These are phyloP conservation scores for Sungouiozyma intestinalis DNA, from an alignment of 805 yeast species.

Conservation along the genomic window DNA sequence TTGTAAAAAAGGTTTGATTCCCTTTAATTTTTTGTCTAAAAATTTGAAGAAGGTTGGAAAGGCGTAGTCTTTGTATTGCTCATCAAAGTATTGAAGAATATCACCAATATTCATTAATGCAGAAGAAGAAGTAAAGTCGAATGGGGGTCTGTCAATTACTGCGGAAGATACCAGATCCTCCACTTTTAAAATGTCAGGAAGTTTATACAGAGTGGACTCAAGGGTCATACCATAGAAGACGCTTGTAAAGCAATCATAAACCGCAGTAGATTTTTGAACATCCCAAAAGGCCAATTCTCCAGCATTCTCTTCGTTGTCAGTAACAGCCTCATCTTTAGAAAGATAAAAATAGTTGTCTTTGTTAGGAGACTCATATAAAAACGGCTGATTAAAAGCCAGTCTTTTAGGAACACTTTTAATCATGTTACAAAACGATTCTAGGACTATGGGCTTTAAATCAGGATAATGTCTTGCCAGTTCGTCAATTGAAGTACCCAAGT, in stretches of 20 bases:
- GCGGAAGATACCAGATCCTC: conserved; percentile 40
- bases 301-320: conserved; percentile 33
- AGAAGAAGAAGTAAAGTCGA: conserved; percentile 47
- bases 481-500: conserved; percentile 61
- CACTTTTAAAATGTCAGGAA: conserved; percentile 30
- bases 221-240: conserved; percentile 42
- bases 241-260: conserved; percentile 41
- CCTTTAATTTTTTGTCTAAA: conserved; percentile 25
- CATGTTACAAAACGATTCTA: conserved; percentile 37
- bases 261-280: conserved; percentile 33
- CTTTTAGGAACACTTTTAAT: conserved; percentile 38
- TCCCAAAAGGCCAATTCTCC: conserved; percentile 45
- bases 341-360: conserved; percentile 32
- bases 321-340: conserved; percentile 32
- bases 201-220: conserved; percentile 38
- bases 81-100: conserved; percentile 47
- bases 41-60: conserved; percentile 29
- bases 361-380: conserved; percentile 33
- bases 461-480: conserved; percentile 80
- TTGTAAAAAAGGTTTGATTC: conserved; percentile 20
- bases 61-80: conserved; percentile 41
- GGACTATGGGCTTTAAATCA: conserved; percentile 48
- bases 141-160: conserved; percentile 45
- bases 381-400: conserved; percentile 30
- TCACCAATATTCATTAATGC: conserved; percentile 44